phyloP scores from a whole-genome alignment of 768 basidiomycete species.

The Lactarius deliciosus region DNA sequence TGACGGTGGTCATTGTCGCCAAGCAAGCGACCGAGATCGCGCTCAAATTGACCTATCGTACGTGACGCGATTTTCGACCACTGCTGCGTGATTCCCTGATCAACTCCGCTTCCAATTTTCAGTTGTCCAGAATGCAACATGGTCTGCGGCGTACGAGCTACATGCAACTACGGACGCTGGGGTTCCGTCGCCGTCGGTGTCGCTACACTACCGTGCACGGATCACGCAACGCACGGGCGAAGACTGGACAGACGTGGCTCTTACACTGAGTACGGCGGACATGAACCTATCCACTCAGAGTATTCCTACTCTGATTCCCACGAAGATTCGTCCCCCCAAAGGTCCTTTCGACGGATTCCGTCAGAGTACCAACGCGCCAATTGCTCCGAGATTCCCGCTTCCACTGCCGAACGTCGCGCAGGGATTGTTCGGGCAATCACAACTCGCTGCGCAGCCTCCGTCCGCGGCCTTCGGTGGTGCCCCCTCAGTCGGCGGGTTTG shows the following conservation, averaged over 20 bases:
- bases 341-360: neutral
- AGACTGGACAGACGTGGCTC: constrained; percentile 51
- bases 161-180: constrained; percentile 47
- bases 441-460: neutral
- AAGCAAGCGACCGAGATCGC: constrained; percentile 41
- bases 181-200: constrained; percentile 44
- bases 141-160: constrained; percentile 59
- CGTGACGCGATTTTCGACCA: constrained; percentile 29
- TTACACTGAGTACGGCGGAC: constrained; percentile 54
- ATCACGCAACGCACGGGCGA: constrained; percentile 59
- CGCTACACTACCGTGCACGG: constrained; percentile 55
- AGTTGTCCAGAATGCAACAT: constrained; percentile 54
- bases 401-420: too few relatives aligned
- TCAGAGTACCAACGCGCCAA: neutral
- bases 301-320: constrained; percentile 32
- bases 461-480: too few relatives aligned
- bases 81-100: neutral
- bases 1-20: constrained; percentile 46
- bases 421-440: neutral
- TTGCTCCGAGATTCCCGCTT: neutral
- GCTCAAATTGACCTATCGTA: constrained; percentile 55
- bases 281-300: constrained; percentile 40
- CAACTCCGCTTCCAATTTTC: neutral
- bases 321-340: constrained; percentile 14
- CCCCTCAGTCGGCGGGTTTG: neutral